Evolutionary conservation across 2,329 filamentous ascomycete genomes (phyloP).

Genomic region (Ophiostoma piceae): DNA sequence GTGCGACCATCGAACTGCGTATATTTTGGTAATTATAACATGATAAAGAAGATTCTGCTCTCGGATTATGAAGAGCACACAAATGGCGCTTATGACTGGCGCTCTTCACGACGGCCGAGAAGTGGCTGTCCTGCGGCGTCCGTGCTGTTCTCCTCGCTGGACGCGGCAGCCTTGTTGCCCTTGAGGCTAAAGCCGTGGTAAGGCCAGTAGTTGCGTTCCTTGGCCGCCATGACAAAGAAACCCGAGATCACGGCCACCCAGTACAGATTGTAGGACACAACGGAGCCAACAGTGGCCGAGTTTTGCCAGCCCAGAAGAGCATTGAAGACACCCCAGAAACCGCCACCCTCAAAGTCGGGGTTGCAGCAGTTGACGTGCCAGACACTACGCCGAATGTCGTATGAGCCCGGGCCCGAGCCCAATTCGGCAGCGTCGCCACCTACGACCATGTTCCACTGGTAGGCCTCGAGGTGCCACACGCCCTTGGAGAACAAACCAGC

Average conservation of each 20-base stretch:
- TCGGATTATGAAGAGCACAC: neutral
- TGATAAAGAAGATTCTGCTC: neutral
- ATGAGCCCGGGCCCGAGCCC: constrained; percentile 59
- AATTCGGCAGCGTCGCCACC: constrained; percentile 55
- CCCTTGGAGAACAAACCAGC: constrained; percentile 74
- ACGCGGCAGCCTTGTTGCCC: constrained; percentile 1
- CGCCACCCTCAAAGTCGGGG: constrained; percentile 61
- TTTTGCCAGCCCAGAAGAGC: constrained; percentile 83
- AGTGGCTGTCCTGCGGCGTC: constrained; percentile 18
- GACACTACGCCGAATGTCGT: constrained; percentile 60
- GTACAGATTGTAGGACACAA: constrained; percentile 83
- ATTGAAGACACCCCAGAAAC: constrained; percentile 84
- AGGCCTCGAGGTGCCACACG: constrained; percentile 68
- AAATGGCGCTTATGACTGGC: neutral
- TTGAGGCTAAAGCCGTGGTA: neutral
- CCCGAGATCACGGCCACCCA: constrained; percentile 51
- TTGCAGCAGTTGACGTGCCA: constrained; percentile 78
- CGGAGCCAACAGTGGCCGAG: constrained; percentile 78
- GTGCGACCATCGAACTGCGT: neutral
- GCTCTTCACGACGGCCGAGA: constrained; percentile 15
- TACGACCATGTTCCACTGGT: constrained; percentile 52
- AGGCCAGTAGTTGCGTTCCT: constrained; percentile 23
- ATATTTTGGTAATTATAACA: neutral
- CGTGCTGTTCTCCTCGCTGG: neutral
- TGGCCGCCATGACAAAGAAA: constrained; percentile 24